Conservation (phyloP, 163 green algal species). For the Scenedesmus sp. region DNA sequence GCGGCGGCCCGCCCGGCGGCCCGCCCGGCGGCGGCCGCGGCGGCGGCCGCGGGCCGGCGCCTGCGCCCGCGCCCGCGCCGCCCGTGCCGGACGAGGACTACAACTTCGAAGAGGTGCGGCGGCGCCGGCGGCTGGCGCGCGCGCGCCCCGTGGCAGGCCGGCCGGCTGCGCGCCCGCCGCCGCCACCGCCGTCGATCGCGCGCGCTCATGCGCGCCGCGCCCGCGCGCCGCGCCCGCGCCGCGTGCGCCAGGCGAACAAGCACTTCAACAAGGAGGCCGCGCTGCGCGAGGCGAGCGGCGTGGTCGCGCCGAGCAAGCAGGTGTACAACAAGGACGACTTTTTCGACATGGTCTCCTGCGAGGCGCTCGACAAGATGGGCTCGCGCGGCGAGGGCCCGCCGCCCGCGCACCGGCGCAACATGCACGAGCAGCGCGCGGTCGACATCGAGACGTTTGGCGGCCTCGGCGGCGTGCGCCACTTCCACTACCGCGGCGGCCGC, state of each 20-base stretch:
- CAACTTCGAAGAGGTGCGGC: constrained; percentile 70
- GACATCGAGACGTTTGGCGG: constrained; percentile 94
- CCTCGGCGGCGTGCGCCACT: constrained; percentile 56
- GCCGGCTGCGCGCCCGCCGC: no score
- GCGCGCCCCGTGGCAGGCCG: no score
- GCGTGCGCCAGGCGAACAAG: constrained; percentile 41
- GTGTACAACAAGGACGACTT: constrained; percentile 95
- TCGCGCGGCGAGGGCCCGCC: not conserved
- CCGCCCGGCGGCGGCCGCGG: constrained; percentile 37
- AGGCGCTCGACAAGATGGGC: constrained; percentile 72
- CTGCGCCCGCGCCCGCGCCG: constrained; percentile 45
- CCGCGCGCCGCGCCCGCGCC: no score
- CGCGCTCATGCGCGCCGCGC: not conserved
- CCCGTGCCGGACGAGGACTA: constrained; percentile 72
- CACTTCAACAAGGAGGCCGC: constrained; percentile 77
- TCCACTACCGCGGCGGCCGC: constrained; percentile 57
- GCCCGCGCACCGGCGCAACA: constrained; percentile 34
- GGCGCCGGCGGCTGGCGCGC: not conserved
- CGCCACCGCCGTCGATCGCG: not conserved
- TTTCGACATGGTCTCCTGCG: constrained; percentile 91
- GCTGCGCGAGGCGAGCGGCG: constrained; percentile 41
- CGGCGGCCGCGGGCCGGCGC: constrained; percentile 18
- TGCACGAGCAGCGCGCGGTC: constrained; percentile 66
- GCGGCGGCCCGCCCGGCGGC: constrained; percentile 7
- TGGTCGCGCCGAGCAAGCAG: not conserved